These are phyloP conservation scores for Solanum clarkiae DNA, from an alignment of 257 asterid species.

Conservation along the genomic window DNA sequence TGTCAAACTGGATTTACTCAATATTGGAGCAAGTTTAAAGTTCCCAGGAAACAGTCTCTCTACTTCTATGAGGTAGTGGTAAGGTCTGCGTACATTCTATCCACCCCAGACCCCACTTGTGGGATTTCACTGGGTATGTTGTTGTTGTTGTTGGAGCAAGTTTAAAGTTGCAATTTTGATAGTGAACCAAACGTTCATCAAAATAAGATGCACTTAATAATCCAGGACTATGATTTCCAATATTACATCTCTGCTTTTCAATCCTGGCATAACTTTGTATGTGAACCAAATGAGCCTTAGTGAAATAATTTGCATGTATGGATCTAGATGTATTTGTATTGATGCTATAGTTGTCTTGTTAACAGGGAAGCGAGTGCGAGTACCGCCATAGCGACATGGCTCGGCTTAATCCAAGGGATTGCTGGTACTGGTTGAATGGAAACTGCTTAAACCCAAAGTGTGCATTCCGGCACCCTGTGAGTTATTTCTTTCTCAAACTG, in stretches of 20 bases:
- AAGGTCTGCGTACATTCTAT: too few relatives aligned
- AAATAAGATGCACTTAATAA: neutral
- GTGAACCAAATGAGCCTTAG: neutral
- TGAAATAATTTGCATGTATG: neutral
- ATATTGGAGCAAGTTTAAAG: too few relatives aligned
- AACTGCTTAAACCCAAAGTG: slow-evolving; percentile 17
- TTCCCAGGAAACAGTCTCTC: too few relatives aligned
- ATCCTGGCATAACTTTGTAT: neutral
- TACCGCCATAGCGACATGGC: slow-evolving; percentile 5
- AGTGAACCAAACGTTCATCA: neutral
- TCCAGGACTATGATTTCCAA: neutral
- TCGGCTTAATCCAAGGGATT: slow-evolving; percentile 5
- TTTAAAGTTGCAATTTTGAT: too few relatives aligned
- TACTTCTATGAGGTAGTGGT: too few relatives aligned
- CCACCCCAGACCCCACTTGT: too few relatives aligned
- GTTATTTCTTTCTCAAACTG: slow-evolving; percentile 9
- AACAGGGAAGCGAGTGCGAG: slow-evolving; percentile 43
- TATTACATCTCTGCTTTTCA: neutral
- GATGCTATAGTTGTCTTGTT: neutral
- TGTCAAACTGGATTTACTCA: neutral
- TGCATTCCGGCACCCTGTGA: slow-evolving; percentile 78
- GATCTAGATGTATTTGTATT: neutral
- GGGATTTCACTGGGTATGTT: too few relatives aligned
- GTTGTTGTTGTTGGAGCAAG: too few relatives aligned
- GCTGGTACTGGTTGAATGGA: slow-evolving; percentile 3